Conservation (phyloP, 441 rosid genomes). For the Raphanus hybrid region DNA sequence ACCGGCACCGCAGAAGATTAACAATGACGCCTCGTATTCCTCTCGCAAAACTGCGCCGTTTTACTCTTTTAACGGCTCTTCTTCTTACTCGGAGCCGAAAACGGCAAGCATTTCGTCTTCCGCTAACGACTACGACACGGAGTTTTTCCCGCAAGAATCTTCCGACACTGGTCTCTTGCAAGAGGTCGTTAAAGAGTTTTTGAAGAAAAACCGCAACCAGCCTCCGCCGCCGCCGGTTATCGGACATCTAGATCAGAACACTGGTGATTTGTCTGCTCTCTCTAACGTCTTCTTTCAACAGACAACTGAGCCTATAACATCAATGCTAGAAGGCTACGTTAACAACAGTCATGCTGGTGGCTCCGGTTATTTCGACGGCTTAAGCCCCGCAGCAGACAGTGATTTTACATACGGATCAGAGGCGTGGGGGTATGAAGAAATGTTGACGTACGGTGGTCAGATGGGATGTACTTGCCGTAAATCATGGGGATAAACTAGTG, state of each 20-base stretch:
- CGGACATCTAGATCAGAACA: not conserved
- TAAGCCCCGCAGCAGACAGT: not conserved
- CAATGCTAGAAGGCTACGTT: not conserved
- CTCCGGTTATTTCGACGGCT: constrained; percentile 15
- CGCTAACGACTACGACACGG: constrained; percentile 27
- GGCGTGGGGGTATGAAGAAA: constrained; percentile 32
- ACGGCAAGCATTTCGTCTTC: constrained; percentile 22
- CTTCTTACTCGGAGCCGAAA: not conserved
- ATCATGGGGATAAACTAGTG: constrained; percentile 27
- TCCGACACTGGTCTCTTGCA: constrained; percentile 78
- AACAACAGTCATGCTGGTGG: not conserved
- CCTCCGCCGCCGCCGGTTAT: too few species aligned
- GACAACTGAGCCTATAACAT: not conserved
- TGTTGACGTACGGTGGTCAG: constrained; percentile 38
- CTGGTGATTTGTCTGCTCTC: constrained; percentile 4
- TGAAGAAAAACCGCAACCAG: constrained; percentile 31
- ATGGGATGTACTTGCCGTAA: constrained; percentile 30
- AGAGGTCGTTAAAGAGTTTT: constrained; percentile 75
- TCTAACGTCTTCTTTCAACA: not conserved
- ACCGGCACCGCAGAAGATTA: constrained; percentile 25
- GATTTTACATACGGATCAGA: constrained; percentile 22
- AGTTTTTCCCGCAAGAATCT: constrained; percentile 58
- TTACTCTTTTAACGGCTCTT: constrained; percentile 20
- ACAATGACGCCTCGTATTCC: constrained; percentile 29
- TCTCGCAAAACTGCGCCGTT: not conserved